These are phyloP conservation scores for Chlorella sorokiniana DNA, from an alignment of 139 green algal species.

Conservation along the genomic window DNA sequence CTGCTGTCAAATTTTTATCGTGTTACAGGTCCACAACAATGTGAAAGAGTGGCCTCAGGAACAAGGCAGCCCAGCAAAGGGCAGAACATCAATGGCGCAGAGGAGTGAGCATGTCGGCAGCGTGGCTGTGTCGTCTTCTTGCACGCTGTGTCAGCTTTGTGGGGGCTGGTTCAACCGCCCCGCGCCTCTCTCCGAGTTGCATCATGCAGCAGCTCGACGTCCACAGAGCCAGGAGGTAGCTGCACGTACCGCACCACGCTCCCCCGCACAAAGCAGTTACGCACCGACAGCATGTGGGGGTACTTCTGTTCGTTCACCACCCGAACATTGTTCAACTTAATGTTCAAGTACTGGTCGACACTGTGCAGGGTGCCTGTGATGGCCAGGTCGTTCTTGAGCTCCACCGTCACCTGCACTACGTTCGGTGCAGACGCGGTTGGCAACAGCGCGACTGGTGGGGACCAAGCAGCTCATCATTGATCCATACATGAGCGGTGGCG, in stretches of 20 bases:
- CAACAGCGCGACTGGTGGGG: not conserved
- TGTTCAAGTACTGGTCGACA: constrained; percentile 99
- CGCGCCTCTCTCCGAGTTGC: constrained; percentile 91
- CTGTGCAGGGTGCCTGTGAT: constrained; percentile 94
- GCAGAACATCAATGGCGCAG: too few species aligned
- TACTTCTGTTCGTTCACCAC: constrained; percentile 91
- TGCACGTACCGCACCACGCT: constrained; percentile 97
- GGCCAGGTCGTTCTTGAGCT: constrained; percentile 98
- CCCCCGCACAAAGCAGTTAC: constrained; percentile 97
- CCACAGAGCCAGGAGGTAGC: constrained; percentile 89
- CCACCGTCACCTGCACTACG: constrained; percentile 92
- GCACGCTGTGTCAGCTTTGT: not conserved
- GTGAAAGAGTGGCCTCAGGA: too few species aligned
- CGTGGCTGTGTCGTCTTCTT: not conserved
- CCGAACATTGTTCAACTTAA: constrained; percentile 93
- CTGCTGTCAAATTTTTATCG: too few species aligned
- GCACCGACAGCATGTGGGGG: constrained; percentile 96
- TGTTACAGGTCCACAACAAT: too few species aligned
- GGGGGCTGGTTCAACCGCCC: constrained; percentile 22
- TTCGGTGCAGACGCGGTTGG: not conserved
- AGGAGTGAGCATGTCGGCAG: not conserved
- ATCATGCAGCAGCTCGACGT: constrained; percentile 97
- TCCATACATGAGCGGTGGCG: not conserved
- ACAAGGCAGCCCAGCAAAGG: too few species aligned
- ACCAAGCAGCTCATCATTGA: not conserved